Evolutionary conservation across 345 rosid genomes (phyloP).

Genomic region (Barbarea vulgaris): DNA sequence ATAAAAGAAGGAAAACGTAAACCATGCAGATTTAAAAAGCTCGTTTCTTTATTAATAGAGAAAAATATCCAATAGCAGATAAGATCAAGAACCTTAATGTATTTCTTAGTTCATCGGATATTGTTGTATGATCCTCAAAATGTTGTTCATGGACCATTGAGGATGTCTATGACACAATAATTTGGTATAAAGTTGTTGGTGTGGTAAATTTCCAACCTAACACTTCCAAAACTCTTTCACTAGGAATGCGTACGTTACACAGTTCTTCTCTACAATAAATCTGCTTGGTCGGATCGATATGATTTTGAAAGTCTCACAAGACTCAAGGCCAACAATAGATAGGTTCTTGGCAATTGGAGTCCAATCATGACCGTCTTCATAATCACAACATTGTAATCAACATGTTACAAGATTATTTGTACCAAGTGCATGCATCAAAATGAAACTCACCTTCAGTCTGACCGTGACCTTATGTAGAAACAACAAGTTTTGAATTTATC

Average conservation of each 20-base stretch:
- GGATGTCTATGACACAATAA: not conserved
- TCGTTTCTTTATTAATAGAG: constrained; percentile 2
- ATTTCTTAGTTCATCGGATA: not conserved
- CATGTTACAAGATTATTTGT: not conserved
- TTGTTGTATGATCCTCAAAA: constrained; percentile 2
- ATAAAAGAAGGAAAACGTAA: constrained; percentile 79
- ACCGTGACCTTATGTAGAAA: not conserved
- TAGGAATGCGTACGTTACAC: not conserved
- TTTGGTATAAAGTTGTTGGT: not conserved
- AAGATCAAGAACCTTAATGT: not conserved
- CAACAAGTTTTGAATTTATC: not conserved
- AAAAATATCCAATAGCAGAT: not conserved
- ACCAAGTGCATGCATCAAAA: not conserved
- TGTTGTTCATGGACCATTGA: constrained; percentile 7
- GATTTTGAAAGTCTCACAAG: not conserved
- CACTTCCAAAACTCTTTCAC: not conserved
- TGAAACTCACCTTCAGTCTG: not conserved
- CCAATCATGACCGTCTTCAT: not conserved
- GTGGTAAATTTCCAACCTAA: not conserved
- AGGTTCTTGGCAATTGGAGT: not conserved
- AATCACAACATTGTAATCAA: not conserved
- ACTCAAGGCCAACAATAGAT: not conserved
- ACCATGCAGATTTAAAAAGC: constrained; percentile 6
- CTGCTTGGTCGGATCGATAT: not conserved
- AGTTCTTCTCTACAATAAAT: not conserved